Base-by-base conservation (phyloP, 192 early-diverging fungal species). In the Backusella macrospora region DNA sequence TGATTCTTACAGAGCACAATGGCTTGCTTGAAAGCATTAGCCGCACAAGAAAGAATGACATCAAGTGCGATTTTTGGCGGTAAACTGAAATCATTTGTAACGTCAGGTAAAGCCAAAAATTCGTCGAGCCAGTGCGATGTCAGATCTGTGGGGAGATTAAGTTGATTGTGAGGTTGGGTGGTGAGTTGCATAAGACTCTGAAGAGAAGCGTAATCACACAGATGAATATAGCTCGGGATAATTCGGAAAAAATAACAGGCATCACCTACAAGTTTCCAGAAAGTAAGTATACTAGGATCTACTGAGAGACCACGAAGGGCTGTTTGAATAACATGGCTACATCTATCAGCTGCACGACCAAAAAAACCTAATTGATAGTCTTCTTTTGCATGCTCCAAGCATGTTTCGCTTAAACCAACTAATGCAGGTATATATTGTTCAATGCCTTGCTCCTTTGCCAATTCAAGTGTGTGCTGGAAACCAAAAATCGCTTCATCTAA, bases 201-300 rank as follows among this genome's bases (percentile, higher is more conserved):
- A 0, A 84, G 42, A 4, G 55, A 47, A 0, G 47, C 68, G 13
- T 81, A 77, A 10, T 78, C 73, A 37, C 82, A 81, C 0, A 86
- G 68, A 18, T 80, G 44, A 0, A 88, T 42, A 65, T 88, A 88
- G 26, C 76, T 86, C n/a, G 80, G 81, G 8, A 89, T 78, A 5
- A 46, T n/a, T 6, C 81, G 70, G 39, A 83, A 87, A 2, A 78
- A 76, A 10, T 76, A 18, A 66, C 91, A 93, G 3, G 89, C 82
- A 62, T 88, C 82, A 18, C 82, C 83, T 3, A 90, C 83, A 34
- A 89, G 64, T 67, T 91, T 88, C 92, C 92, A 92, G 14, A 85
- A 75, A 47, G 81, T 84, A 47, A 84, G 76, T 38, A 83, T 75
- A 7, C 79, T 67, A 9, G 37, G 34, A 45, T 83, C 71, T 12